Base-by-base conservation (phyloP, 1,284 basidiomycete species). In the Ganoderma leucocontextum region DNA sequence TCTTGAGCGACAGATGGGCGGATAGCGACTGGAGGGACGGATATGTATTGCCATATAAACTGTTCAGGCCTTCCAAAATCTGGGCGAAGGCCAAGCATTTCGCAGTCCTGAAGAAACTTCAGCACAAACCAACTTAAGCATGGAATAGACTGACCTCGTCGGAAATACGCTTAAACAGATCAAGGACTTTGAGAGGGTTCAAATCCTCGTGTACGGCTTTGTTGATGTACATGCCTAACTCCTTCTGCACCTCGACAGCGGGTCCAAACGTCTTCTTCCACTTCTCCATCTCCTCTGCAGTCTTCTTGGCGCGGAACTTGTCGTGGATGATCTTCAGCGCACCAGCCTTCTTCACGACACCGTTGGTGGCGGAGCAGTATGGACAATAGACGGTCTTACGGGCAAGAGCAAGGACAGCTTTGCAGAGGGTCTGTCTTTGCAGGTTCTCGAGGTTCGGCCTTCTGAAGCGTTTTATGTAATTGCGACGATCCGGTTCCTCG, bases 11-110 rank as follows among this genome's bases (percentile, higher is more conserved):
- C 98, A 6, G 96, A 98, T 0, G 98, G 98, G 57, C 98, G 91
- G 68, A 99, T 99, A 78, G 95, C 98, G 49, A 98, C 96, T 0
- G 98, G 98, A 22, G 98, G 98, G 17, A 99, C 98, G 41, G 97
- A 98, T 19, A 99, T 92, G 80, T 99, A 99, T 80, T 99, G 97
- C 98, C 98, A 99, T 67, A 99, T 91, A 78, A 97, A 99, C 78
- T 99, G 94, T 82, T 99, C 98, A 2, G 98, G 98, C 65, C 98
- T 85, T 64, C 97, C 97, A 76, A 92, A 92, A 38, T 90, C 88
- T 2, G 98, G 98, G 70, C 95, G 91, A 64, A 99, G 82, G 0
- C 97, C 97, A 10, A 99, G 86, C 60, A 99, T 83, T 80, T 99
- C 98, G 78, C 96, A 98, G 76, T 99, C 98, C 91, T 95, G 70